A percentile compares a stretch with the other conserved stretches of the same genome.
Evolutionary conservation across 2,329 filamentous ascomycete species (phyloP).

Genomic region (Aspergillus aculeatinus): DNA sequence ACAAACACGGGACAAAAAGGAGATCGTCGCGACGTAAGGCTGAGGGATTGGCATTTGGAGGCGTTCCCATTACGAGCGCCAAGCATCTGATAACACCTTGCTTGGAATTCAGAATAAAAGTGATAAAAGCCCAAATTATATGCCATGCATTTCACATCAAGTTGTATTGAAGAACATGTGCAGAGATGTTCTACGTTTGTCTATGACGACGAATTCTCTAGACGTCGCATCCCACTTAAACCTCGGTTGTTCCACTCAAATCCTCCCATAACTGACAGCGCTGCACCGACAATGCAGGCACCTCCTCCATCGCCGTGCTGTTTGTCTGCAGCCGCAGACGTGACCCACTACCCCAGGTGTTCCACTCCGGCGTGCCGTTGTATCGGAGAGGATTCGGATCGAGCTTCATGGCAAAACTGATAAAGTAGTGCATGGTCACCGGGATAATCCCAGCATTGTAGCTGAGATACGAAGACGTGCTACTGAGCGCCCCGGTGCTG

Average conservation of each 20-base stretch:
- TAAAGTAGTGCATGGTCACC: conserved; percentile 27
- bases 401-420: conserved; percentile 25
- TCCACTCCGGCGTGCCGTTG: conserved; percentile 16
- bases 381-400: conserved; percentile 23
- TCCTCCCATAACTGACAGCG: conserved; percentile 14
- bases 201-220: too few relatives aligned
- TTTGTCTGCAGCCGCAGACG: conserved; percentile 14
- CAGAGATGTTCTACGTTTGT: too few relatives aligned
- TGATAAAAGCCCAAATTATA: too few relatives aligned
- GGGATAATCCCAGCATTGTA: conserved; percentile 23
- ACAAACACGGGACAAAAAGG: neutral
- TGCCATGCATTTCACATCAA: too few relatives aligned
- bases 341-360: conserved; percentile 6
- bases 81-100: neutral
- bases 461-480: neutral
- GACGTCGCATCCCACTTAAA: neutral
- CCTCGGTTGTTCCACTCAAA: conserved; percentile 8
- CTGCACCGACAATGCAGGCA: conserved; percentile 1
- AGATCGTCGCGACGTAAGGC: neutral
- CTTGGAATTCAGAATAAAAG: too few relatives aligned
- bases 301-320: conserved; percentile 14
- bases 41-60: neutral
- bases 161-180: too few relatives aligned
- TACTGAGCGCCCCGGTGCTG: conserved; percentile 35
- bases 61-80: neutral